Conservation (phyloP, 805 yeast species). For the Jamesozyma hellenica region DNA sequence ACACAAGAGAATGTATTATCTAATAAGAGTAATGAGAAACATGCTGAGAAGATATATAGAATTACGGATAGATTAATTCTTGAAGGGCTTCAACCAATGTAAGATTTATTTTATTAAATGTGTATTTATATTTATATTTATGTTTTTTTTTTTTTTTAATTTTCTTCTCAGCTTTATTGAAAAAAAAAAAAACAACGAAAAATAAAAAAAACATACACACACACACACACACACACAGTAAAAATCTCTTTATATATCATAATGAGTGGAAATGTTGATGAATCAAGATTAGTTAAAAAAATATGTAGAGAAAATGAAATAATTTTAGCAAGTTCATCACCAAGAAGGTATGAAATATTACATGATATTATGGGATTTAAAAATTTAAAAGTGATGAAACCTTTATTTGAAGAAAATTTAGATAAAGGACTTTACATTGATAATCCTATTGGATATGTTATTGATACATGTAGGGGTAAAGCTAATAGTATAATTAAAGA, state of each 20-base stretch:
- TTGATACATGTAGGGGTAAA: slow-evolving; percentile 59
- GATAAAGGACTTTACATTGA: slow-evolving; percentile 34
- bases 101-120: too few species aligned
- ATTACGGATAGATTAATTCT: slow-evolving; percentile 22
- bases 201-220: neutral
- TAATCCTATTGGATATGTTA: slow-evolving; percentile 42
- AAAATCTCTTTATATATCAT: neutral
- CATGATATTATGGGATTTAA: slow-evolving; percentile 41
- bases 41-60: slow-evolving; percentile 22
- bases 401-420: slow-evolving; percentile 71
- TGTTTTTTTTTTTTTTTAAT: too few species aligned
- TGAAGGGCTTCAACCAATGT: slow-evolving; percentile 21
- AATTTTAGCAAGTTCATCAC: slow-evolving; percentile 76
- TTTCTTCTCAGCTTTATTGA: too few species aligned
- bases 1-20: neutral
- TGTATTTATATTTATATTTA: too few species aligned
- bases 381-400: slow-evolving; percentile 40
- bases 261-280: neutral
- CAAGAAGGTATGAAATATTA: slow-evolving; percentile 68
- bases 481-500: slow-evolving; percentile 49
- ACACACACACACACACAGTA: neutral
- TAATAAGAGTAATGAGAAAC: slow-evolving; percentile 4
- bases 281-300: neutral
- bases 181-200: neutral
- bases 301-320: slow-evolving; percentile 25